These are phyloP conservation scores for Danielia oregonensis DNA, from an alignment of 805 yeast genomes.

Conservation along the genomic window DNA sequence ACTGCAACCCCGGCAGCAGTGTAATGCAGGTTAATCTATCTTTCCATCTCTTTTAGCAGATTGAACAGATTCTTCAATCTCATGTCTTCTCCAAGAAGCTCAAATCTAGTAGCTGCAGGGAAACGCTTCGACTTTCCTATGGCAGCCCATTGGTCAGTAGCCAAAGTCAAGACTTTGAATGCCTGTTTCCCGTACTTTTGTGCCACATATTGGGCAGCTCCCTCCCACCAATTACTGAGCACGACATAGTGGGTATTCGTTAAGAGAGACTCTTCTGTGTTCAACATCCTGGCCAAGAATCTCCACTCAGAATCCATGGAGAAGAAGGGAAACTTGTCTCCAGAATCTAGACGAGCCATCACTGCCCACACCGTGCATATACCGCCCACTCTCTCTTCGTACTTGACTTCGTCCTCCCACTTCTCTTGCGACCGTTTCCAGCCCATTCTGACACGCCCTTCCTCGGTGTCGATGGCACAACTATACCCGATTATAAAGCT, in stretches of 20 bases:
- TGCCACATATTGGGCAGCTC: slow-evolving; percentile 56
- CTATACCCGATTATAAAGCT: slow-evolving; percentile 83
- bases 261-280: slow-evolving; percentile 47
- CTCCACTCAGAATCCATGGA: slow-evolving; percentile 52
- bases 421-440: slow-evolving; percentile 57
- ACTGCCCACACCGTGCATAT: slow-evolving; percentile 78
- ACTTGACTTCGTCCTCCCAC: slow-evolving; percentile 62
- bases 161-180: slow-evolving; percentile 48
- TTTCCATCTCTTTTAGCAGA: slow-evolving; percentile 43
- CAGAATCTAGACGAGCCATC: slow-evolving; percentile 46
- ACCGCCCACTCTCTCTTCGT: slow-evolving; percentile 85
- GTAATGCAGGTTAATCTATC: slow-evolving; percentile 6
- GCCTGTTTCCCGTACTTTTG: slow-evolving; percentile 68
- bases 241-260: slow-evolving; percentile 69
- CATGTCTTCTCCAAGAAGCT: slow-evolving; percentile 82
- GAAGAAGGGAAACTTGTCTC: slow-evolving; percentile 26
- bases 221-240: slow-evolving; percentile 90
- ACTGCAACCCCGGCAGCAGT: not conserved
- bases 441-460: slow-evolving; percentile 83
- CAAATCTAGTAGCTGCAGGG: slow-evolving; percentile 77
- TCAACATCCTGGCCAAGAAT: slow-evolving; percentile 67
- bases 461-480: slow-evolving; percentile 71
- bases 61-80: slow-evolving; percentile 41
- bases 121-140: slow-evolving; percentile 47
- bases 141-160: slow-evolving; percentile 52